Evolutionary conservation across 108 stramenopile species (phyloP).

Genomic region (Skeletonema grethae): DNA sequence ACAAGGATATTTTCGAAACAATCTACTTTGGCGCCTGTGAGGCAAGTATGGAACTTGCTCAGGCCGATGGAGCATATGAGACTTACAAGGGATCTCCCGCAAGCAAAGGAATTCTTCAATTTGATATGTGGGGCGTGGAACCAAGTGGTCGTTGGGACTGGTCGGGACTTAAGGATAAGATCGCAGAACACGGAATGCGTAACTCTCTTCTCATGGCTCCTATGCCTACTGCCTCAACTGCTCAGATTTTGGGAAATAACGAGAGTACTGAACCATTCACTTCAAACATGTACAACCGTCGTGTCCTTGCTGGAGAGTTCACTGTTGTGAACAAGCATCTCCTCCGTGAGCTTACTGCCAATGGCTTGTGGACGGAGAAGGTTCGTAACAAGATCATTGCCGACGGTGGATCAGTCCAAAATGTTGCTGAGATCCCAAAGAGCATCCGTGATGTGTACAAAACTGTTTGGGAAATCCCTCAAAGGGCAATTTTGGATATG

Average conservation of each 20-base stretch:
- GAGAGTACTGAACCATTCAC: conserved; percentile 99
- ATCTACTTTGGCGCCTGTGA: conserved; percentile 98
- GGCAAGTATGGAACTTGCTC: conserved; percentile 93
- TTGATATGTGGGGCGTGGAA: conserved; percentile 96
- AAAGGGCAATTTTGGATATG: conserved; percentile 94
- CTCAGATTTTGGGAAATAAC: conserved; percentile 99
- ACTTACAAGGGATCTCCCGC: conserved; percentile 95
- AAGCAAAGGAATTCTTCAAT: conserved; percentile 95
- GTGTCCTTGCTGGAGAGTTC: conserved; percentile 99
- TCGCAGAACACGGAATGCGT: conserved; percentile 92
- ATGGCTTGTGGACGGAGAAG: conserved; percentile 95
- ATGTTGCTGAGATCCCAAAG: conserved; percentile 90
- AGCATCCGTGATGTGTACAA: conserved; percentile 95
- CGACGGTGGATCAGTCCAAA: conserved; percentile 95
- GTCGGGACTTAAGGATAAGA: conserved; percentile 83
- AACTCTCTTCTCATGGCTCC: conserved; percentile 98
- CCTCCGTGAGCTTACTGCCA: conserved; percentile 91
- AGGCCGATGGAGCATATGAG: conserved; percentile 92
- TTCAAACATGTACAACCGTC: conserved; percentile 98
- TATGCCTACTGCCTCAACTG: conserved; percentile 99
- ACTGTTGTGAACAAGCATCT: conserved; percentile 99
- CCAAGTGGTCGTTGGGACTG: conserved; percentile 95
- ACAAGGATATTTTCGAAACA: conserved; percentile 99
- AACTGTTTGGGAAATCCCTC: conserved; percentile 99
- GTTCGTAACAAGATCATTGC: conserved; percentile 98